Percentiles rank a stretch among this genome's conserved stretches.
Evolutionary conservation across 208 protist species (phyloP).

Genomic region (Herpetomonas samuelpessoai): DNA sequence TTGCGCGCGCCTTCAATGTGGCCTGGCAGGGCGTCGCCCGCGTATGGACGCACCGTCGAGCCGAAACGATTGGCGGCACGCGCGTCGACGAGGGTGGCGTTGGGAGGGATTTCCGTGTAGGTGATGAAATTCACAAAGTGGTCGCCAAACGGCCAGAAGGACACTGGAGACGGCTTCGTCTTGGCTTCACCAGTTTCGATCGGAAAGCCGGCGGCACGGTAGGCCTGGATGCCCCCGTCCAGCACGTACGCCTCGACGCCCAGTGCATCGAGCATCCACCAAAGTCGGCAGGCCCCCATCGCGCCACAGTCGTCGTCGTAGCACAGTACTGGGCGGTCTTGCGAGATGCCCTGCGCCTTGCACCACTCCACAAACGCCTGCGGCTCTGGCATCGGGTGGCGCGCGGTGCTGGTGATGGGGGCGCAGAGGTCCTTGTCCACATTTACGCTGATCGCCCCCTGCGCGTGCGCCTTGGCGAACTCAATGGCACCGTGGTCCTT

Average conservation of each 20-base stretch:
- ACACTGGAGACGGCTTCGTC: constrained; percentile 8
- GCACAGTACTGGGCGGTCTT: constrained; percentile 54
- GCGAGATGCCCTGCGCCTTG: constrained; percentile 34
- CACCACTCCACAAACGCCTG: constrained; percentile 66
- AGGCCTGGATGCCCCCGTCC: constrained; percentile 68
- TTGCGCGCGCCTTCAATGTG: constrained; percentile 74
- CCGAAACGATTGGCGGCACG: constrained; percentile 41
- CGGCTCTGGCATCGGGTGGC: constrained; percentile 58
- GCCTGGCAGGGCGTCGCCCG: constrained; percentile 50
- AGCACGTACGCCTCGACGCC: constrained; percentile 82
- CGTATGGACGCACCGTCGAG: constrained; percentile 64
- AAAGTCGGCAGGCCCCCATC: constrained; percentile 74
- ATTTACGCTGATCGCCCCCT: constrained; percentile 41
- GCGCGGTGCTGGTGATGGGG: constrained; percentile 22
- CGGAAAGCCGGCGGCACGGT: constrained; percentile 30
- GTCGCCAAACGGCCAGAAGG: constrained; percentile 43
- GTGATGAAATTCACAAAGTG: constrained; percentile 30
- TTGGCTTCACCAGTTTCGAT: constrained; percentile 27
- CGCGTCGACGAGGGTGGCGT: constrained; percentile 67
- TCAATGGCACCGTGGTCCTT: constrained; percentile 34
- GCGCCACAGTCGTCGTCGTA: constrained; percentile 82
- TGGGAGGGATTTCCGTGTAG: constrained; percentile 39
- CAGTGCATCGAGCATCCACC: constrained; percentile 85
- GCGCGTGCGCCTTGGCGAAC: constrained; percentile 53
- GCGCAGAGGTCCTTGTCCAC: constrained; percentile 54